Evolutionary conservation across 2,329 filamentous ascomycete species (phyloP), one percentile per base, ranked within the genome.

Genomic region (Epichloe aotearoae): DNA sequence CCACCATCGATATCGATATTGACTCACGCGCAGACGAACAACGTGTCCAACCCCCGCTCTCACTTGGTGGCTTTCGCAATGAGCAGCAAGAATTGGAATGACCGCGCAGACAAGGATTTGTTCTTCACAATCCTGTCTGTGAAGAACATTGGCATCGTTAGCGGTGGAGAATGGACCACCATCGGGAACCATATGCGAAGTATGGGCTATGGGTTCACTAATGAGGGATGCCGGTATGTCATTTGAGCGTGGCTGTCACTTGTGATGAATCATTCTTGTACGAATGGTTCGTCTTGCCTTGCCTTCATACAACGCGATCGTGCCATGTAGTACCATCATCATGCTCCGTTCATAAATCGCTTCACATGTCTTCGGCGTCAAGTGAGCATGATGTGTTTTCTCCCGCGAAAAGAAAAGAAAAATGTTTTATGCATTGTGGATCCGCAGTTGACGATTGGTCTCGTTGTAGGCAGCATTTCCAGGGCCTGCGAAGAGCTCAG

Each of bases 71-170:
- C 36, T 38, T 48, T 54, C 57, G 55, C 55, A 58, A 71, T 66
- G 60, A 79, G 77, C 66, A 77, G 70, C 64, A 80, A 79, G 66
- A 78, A 77, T 61, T 80, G 76, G 77, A 77, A 74, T 59, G 77
- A 80, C 58, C 71, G 76, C 52, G 78, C 78, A 54, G 77, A 82
- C 58, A 79, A 78, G 61, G 78, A 82, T 61, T 68, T 82, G 45
- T 81, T 81, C 68, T 80, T 81, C 59, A 79, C 77, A 49, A 81
- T 82, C 53, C 64, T 81, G 39, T 77, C 74, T 3, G 74, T 80
- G 46, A 82, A 82, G 66, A 78, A 80, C 61, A 79, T 82, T 58
- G 78, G 77, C 55, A 71, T 80, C 60, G 80, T 82, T 63, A 81
- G 76, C 63, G 77, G 76, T 52, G 66, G 69, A 15, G 78, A 82